Conservation (phyloP, 768 basidiomycete genomes). For the Serendipita sp. region DNA sequence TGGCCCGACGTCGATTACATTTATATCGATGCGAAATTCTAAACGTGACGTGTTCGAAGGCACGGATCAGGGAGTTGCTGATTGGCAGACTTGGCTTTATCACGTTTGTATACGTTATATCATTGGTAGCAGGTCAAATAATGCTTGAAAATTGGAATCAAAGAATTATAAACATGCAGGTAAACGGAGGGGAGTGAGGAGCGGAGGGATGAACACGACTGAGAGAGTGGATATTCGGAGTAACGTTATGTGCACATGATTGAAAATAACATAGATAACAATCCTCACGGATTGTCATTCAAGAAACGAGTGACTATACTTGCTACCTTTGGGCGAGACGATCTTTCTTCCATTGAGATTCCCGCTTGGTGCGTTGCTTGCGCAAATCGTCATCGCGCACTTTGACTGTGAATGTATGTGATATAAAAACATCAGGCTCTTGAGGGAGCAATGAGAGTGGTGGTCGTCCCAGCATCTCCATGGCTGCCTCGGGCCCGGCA, state of each 20-base stretch:
- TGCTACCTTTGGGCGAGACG: slow-evolving; percentile 2
- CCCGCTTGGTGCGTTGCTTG: slow-evolving; percentile 50
- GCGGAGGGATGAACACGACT: neutral
- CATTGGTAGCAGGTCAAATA: neutral
- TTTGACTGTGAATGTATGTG: slow-evolving; percentile 47
- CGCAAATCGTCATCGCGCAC: slow-evolving; percentile 66
- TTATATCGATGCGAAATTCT: slow-evolving; percentile 50
- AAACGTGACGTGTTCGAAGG: slow-evolving; percentile 9
- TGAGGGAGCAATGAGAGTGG: slow-evolving; percentile 35
- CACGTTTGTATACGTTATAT: too few relatives aligned
- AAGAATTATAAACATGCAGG: neutral
- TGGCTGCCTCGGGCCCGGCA: slow-evolving; percentile 28
- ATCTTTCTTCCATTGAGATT: slow-evolving; percentile 6
- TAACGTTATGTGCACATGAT: neutral
- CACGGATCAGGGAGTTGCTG: too few relatives aligned
- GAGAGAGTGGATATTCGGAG: neutral
- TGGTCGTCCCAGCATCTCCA: slow-evolving; percentile 36
- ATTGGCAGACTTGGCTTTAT: too few relatives aligned
- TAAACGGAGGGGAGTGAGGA: neutral
- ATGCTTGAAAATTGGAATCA: neutral
- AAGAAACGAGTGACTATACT: neutral
- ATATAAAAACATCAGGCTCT: slow-evolving; percentile 43
- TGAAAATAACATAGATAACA: neutral
- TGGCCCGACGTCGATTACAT: slow-evolving; percentile 70
- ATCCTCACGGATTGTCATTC: neutral